Conservation (phyloP, 192 early-diverging fungal genomes). For the Backusella parvicylindrica region DNA sequence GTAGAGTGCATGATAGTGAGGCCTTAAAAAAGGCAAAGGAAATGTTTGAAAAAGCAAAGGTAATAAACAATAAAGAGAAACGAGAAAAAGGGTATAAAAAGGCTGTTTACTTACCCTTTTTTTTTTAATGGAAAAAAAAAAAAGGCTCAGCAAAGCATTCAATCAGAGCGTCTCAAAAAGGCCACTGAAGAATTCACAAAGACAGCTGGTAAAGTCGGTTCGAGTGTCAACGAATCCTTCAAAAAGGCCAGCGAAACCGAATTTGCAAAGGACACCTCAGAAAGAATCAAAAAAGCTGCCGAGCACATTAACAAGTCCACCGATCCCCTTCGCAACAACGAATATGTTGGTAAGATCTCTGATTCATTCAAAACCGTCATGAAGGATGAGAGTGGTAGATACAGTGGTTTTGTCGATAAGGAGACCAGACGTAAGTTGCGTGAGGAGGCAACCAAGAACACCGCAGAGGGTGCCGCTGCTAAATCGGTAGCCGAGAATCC, state of each 20-base stretch:
- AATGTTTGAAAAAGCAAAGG: constrained; percentile 56
- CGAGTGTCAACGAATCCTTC: constrained; percentile 57
- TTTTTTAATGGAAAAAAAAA: constrained; percentile 9
- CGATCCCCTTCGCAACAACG: constrained; percentile 33
- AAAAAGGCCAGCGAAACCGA: constrained; percentile 69
- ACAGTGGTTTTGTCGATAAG: constrained; percentile 75
- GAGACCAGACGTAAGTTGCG: constrained; percentile 61
- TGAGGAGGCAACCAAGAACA: constrained; percentile 36
- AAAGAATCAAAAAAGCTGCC: constrained; percentile 50
- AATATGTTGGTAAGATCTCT: constrained; percentile 58
- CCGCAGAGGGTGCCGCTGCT: constrained; percentile 7
- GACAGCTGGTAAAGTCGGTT: constrained; percentile 69
- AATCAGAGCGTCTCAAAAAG: constrained; percentile 51
- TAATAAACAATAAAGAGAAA: constrained; percentile 28
- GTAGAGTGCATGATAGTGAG: constrained; percentile 81
- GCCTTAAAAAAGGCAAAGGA: constrained; percentile 85
- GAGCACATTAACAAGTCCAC: constrained; percentile 33
- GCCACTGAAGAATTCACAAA: constrained; percentile 65
- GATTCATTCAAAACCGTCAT: constrained; percentile 64
- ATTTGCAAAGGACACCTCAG: constrained; percentile 77
- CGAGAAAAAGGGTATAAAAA: background rate
- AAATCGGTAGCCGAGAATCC: constrained; percentile 33
- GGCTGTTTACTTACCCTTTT: background rate
- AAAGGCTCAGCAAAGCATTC: constrained; percentile 29
- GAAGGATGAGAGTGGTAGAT: constrained; percentile 65